These are phyloP conservation scores for Candida silvatica DNA, from an alignment of 805 yeast genomes.

Conservation along the genomic window DNA sequence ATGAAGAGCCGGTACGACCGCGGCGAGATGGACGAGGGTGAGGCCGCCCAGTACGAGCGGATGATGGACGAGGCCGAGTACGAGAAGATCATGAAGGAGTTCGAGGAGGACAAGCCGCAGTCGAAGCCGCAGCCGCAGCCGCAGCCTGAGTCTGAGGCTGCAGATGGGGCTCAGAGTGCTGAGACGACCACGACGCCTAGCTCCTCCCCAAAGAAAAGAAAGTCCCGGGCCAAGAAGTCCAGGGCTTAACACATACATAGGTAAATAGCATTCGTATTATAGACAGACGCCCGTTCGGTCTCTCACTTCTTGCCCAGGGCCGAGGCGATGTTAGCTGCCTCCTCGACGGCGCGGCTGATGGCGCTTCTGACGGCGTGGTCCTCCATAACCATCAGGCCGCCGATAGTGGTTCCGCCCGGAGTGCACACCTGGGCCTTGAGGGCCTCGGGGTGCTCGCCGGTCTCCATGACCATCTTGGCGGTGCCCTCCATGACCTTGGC, in stretches of 20 bases:
- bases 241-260: too few species aligned
- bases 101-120: constrained; percentile 4
- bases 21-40: constrained; percentile 17
- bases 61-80: constrained; percentile 21
- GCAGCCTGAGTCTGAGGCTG: too few species aligned
- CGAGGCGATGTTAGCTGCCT: constrained; percentile 78
- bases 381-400: constrained; percentile 88
- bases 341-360: constrained; percentile 82
- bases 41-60: constrained; percentile 13
- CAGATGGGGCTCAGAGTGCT: too few species aligned
- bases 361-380: constrained; percentile 84
- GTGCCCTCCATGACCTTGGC: constrained; percentile 93
- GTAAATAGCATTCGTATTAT: too few species aligned
- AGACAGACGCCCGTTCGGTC: too few species aligned
- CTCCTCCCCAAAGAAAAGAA: background rate
- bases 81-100: constrained; percentile 23
- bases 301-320: constrained; percentile 42
- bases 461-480: constrained; percentile 76
- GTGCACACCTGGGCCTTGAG: constrained; percentile 86
- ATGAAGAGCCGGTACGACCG: constrained; percentile 19
- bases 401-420: constrained; percentile 97
- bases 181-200: background rate
- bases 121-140: background rate
- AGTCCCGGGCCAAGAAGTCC: background rate
- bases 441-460: constrained; percentile 82